These are phyloP conservation scores for Ogataea pini DNA, from an alignment of 805 yeast genomes.

Conservation along the genomic window DNA sequence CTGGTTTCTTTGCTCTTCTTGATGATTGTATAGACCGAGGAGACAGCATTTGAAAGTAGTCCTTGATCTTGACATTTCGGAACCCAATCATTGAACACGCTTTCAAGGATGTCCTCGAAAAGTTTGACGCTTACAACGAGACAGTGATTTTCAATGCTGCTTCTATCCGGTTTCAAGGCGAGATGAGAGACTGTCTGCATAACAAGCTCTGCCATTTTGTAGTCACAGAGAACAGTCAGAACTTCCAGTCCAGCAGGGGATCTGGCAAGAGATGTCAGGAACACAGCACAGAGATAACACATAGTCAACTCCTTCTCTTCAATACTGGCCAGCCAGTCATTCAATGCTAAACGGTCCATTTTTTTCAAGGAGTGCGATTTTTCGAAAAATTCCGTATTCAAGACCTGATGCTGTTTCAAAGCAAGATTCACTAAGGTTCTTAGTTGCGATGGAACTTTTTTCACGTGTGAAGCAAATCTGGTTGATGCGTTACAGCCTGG, in stretches of 20 bases:
- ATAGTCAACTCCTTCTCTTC: slow-evolving; percentile 7
- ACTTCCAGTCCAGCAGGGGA: neutral
- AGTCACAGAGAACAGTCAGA: slow-evolving; percentile 1
- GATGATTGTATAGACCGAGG: neutral
- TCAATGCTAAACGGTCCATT: slow-evolving; percentile 17
- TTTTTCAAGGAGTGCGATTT: slow-evolving; percentile 1
- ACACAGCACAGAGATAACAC: slow-evolving; percentile 7
- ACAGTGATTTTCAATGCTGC: neutral
- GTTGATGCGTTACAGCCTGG: slow-evolving; percentile 6
- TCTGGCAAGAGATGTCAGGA: slow-evolving; percentile 6
- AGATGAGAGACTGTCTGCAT: neutral
- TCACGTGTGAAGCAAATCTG: neutral
- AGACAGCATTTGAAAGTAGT: neutral
- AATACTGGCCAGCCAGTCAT: slow-evolving; percentile 19
- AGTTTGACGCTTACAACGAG: slow-evolving; percentile 1
- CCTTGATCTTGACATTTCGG: neutral
- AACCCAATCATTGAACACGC: neutral
- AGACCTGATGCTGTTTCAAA: neutral
- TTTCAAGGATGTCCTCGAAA: neutral
- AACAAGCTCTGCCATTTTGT: neutral
- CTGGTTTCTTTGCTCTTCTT: slow-evolving; percentile 1
- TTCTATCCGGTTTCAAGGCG: neutral
- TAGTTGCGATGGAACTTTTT: neutral
- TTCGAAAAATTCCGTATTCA: neutral
- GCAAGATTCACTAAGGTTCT: neutral